Conservation (phyloP, 352 stramenopile species). For the Elongisporangium undulatum region DNA sequence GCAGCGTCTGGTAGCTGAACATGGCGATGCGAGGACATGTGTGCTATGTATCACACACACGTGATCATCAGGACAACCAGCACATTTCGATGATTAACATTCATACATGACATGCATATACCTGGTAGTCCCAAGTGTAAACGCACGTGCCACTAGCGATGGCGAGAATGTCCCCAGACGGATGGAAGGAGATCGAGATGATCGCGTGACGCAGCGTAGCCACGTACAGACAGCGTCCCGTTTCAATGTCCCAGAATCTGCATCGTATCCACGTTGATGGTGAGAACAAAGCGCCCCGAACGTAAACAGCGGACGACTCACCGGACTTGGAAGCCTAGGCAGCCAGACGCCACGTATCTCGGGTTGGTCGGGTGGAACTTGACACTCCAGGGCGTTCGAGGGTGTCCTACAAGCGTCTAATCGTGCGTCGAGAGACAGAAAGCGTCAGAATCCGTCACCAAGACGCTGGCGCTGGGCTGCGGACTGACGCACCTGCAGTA, state of each 20-base stretch:
- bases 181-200: conserved; percentile 97
- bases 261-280: neutral
- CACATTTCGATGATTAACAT: no score
- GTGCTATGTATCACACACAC: conserved; percentile 30
- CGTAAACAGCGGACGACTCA: conserved; percentile 9
- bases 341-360: conserved; percentile 95
- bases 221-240: conserved; percentile 91
- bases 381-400: conserved; percentile 94
- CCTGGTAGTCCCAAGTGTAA: conserved; percentile 95
- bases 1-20: conserved; percentile 89
- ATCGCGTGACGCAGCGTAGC: conserved; percentile 92
- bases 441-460: neutral
- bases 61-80: neutral
- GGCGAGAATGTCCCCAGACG: conserved; percentile 90
- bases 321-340: conserved; percentile 94
- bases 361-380: conserved; percentile 96
- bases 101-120: no score
- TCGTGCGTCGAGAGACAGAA: neutral
- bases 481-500: conserved; percentile 59
- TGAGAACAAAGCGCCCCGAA: neutral
- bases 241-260: conserved; percentile 88
- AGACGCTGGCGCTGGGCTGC: neutral
- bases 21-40: conserved; percentile 80
- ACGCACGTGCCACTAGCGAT: conserved; percentile 94
- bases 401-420: conserved; percentile 59